Evolutionary conservation across 768 basidiomycete species (phyloP), one percentile per base, ranked within the genome.

Genomic region (Omphalotus guepiniiformis): DNA sequence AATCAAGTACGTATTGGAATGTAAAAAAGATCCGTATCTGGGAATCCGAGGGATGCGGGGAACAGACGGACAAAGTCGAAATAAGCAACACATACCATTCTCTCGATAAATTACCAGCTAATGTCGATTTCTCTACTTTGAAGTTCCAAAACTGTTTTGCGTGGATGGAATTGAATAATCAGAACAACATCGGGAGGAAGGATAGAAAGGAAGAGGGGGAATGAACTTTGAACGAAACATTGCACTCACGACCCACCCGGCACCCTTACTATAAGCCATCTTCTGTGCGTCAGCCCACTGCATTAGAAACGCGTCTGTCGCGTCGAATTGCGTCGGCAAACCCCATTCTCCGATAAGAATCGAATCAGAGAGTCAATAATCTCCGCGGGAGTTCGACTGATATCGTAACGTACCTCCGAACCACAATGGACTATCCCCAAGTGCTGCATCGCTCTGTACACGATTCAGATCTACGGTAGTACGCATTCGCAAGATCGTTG

Each of bases 281-380:
- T 88, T 88, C 62, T 88, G 85, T 21, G 85, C 83, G 54, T 88
- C 86, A 9, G 83, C 85, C 85, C 85, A 87, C 56, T 83, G 63
- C 48, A 42, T 51, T 35, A 87, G 60, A 68, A 88, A 87, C 0
- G 58, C 73, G 43, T 85, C 74, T 2, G 79, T 76, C 4, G 85
- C 80, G 25, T 61, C 40, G 61, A 86, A 87, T 50, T 84, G 71
- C 1, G 85, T 87, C 9, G 83, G 59, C 18, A 88, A 70, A 15
- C 75, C 71, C 79, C 79, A 82, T 62, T 82, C 80, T 51, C 63
- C 9, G 15, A 27, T 21, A 26, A 11, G 23, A 4, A 38, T 9
- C 19, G 15, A 42, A 22, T 12, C n/a, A 42, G 22, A 42, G 22
- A 22, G 12, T 15, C 8, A 22, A 42, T 8, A 15, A 15, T 22